Evolutionary conservation across 2,329 filamentous ascomycete species (phyloP).

Genomic region (Fusarium secorum): DNA sequence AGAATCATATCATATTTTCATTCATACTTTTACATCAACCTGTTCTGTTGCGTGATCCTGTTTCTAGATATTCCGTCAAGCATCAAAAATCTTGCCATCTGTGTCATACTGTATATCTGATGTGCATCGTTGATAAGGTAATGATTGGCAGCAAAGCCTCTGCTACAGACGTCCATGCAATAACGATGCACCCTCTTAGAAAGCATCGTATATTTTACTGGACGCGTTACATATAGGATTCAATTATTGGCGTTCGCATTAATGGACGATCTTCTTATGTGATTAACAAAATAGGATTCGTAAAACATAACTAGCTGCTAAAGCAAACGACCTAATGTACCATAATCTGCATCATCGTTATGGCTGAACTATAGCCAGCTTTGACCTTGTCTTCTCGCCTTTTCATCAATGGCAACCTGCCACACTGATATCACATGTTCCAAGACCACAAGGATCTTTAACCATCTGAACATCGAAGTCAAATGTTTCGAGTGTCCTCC

Average conservation of each 20-base stretch:
- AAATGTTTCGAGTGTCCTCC: neutral
- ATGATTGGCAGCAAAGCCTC: neutral
- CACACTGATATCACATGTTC: neutral
- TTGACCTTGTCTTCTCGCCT: neutral
- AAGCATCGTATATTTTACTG: neutral
- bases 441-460: neutral
- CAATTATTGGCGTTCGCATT: neutral
- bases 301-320: conserved; percentile 33
- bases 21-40: neutral
- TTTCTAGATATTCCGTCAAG: neutral
- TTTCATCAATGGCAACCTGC: neutral
- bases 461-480: neutral
- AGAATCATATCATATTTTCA: neutral
- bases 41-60: neutral
- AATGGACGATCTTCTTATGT: neutral
- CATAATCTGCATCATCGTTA: neutral
- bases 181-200: too few relatives aligned
- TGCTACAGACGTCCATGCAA: neutral
- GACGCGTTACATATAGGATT: neutral
- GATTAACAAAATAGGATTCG: conserved; percentile 13
- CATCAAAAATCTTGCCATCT: too few relatives aligned
- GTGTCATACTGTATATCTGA: neutral
- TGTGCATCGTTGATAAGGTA: neutral
- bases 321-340: conserved; percentile 16
- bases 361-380: neutral